Base-by-base conservation (phyloP, 108 stramenopile species). In the Cyclotella distinguenda region DNA sequence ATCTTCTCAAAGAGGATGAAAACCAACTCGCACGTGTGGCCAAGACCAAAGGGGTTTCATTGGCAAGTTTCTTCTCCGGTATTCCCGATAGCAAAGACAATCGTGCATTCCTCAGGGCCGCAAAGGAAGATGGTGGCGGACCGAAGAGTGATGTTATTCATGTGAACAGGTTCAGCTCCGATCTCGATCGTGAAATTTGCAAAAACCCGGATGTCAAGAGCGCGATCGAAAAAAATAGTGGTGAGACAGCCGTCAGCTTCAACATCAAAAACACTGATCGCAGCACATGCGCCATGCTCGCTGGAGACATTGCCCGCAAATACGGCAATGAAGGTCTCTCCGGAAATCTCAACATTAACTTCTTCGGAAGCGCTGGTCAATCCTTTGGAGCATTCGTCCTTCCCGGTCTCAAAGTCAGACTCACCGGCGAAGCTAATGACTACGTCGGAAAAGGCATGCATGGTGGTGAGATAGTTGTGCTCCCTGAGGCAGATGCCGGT, bases 381-480 rank as follows among this genome's bases (percentile, higher is more conserved):
- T 91, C 91, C 6, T 95, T 98, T 61, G 96, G 95, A 39, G 93
- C 95, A 35, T 93, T 91, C 59, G 68, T 83, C 42, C 82, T 95
- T 26, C 90, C 93, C 36, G 97, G 95, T 21, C 58, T 95, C 63
- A 85, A 72, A 52, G 74, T 98, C 19, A 81, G 90, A 55, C 79
- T 98, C 23, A 85, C 82, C 36, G 97, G 97, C 27, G 97, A 98
- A 74, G 95, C 94, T 2, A 97, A 98, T 78, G 97, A 98, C 72
- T 97, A 97, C 68, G 97, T 98, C 21, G 96, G 96, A 75, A 98
- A 98, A 81, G 93, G 95, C 6, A 88, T 97, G 66, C 89, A 89
- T 67, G 96, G 97, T 45, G 97, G 96, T 54, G 86, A 91, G 60
- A 87, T 98, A 47, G 85, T 89, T 40, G 86, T 97, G 16, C 86